These are phyloP conservation scores for Scenedesmus sp. DNA, from an alignment of 163 green algal genomes.

Conservation along the genomic window DNA sequence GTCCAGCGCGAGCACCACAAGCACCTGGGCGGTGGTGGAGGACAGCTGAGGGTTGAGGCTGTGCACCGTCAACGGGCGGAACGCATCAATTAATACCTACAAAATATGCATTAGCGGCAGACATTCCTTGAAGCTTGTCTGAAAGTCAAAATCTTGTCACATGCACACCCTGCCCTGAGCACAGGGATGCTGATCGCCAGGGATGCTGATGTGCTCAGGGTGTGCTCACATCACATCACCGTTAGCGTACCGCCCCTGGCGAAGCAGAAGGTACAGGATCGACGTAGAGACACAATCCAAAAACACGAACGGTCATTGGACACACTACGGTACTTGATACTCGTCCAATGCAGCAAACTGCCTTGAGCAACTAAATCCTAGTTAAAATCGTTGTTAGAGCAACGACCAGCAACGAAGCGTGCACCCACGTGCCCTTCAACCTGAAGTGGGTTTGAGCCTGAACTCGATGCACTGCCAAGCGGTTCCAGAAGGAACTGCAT, in stretches of 20 bases:
- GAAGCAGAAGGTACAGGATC: neutral
- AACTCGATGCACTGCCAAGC: neutral
- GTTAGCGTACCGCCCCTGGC: neutral
- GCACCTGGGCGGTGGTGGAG: neutral
- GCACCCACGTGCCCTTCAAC: no score
- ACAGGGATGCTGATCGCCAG: no score
- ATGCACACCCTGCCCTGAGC: no score
- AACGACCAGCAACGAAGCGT: no score
- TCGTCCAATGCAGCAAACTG: neutral
- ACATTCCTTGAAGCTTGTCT: no score
- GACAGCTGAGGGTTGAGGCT: slow-evolving; percentile 11
- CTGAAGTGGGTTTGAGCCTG: no score
- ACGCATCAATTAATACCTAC: no score
- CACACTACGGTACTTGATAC: neutral
- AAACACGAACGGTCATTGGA: neutral
- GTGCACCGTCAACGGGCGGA: neutral
- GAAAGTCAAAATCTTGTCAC: no score
- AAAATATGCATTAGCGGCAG: no score
- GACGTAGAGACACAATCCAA: neutral
- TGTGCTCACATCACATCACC: no score
- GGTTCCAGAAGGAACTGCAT: neutral
- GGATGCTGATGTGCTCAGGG: no score
- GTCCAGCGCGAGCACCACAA: neutral
- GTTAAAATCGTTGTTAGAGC: no score
- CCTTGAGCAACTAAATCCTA: neutral